Percentiles rank a stretch among this genome's conserved stretches.
These are phyloP conservation scores for Pseudophaeomoniella oleicola DNA, from an alignment of 2,329 filamentous ascomycete genomes.

Conservation along the genomic window DNA sequence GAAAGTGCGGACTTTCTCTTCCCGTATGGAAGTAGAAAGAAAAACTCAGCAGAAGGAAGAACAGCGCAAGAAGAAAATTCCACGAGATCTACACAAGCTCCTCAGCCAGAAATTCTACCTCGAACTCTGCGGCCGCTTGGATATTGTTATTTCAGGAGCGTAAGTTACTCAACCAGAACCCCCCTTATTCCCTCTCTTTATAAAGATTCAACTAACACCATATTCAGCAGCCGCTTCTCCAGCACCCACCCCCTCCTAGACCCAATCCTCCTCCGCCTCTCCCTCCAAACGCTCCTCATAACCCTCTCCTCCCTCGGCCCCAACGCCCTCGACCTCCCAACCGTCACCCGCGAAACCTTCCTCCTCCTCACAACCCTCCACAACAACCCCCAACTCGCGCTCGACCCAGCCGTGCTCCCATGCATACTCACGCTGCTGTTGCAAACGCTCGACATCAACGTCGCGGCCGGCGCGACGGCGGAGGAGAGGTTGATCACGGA, in stretches of 20 bases:
- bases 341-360: slow-evolving; percentile 76
- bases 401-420: slow-evolving; percentile 53
- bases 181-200: too few species aligned
- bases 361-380: slow-evolving; percentile 61
- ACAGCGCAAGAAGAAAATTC: slow-evolving; percentile 41
- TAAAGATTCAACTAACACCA: too few species aligned
- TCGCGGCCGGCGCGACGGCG: slow-evolving; percentile 29
- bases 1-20: slow-evolving; percentile 81
- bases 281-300: slow-evolving; percentile 73
- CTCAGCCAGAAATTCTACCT: slow-evolving; percentile 71
- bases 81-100: slow-evolving; percentile 65
- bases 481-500: slow-evolving; percentile 58
- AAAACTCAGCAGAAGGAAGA: slow-evolving; percentile 27
- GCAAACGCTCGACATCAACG: slow-evolving; percentile 68
- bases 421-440: slow-evolving; percentile 68
- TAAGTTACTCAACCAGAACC: slow-evolving; percentile 10
- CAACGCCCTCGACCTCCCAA: slow-evolving; percentile 57
- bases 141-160: slow-evolving; percentile 27
- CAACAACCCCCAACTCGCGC: slow-evolving; percentile 32
- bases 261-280: slow-evolving; percentile 61
- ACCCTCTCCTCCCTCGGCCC: slow-evolving; percentile 73
- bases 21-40: slow-evolving; percentile 53
- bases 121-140: slow-evolving; percentile 69
- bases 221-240: slow-evolving; percentile 13
- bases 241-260: slow-evolving; percentile 50